phyloP scores from a whole-genome alignment of 768 basidiomycete species.

The Cytidiella melzeri region DNA sequence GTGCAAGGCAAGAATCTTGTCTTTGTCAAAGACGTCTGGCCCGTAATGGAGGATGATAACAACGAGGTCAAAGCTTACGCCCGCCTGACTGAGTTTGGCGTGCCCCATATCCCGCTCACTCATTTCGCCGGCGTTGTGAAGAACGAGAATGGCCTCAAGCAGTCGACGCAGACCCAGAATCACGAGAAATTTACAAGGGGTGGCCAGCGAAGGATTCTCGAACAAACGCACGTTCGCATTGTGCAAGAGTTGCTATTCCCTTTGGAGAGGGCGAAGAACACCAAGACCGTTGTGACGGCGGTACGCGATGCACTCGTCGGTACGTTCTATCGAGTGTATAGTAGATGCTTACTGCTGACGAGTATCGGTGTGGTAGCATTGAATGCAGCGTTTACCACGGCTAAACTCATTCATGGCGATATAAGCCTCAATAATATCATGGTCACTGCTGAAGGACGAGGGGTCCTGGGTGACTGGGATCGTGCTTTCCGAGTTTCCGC shows the following conservation, averaged over 20 bases:
- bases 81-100: background rate
- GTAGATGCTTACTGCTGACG: background rate
- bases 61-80: background rate
- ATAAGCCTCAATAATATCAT: conserved; percentile 8
- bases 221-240: conserved; percentile 3
- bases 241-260: conserved; percentile 4
- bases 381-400: background rate
- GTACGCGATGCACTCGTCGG: background rate
- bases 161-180: background rate
- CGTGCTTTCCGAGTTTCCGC: too few species aligned
- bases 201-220: background rate
- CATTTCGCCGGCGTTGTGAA: background rate
- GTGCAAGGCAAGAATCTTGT: too few species aligned
- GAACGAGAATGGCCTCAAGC: background rate
- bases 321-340: too few species aligned
- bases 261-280: background rate
- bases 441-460: background rate
- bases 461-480: conserved; percentile 10
- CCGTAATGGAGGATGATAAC: too few species aligned
- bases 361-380: background rate
- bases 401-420: conserved; percentile 5
- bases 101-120: background rate
- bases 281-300: background rate
- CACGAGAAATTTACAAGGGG: background rate
- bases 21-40: too few species aligned